Conservation (phyloP, 495 filamentous ascomycete species). For the Penicillium ochrochloron region DNA sequence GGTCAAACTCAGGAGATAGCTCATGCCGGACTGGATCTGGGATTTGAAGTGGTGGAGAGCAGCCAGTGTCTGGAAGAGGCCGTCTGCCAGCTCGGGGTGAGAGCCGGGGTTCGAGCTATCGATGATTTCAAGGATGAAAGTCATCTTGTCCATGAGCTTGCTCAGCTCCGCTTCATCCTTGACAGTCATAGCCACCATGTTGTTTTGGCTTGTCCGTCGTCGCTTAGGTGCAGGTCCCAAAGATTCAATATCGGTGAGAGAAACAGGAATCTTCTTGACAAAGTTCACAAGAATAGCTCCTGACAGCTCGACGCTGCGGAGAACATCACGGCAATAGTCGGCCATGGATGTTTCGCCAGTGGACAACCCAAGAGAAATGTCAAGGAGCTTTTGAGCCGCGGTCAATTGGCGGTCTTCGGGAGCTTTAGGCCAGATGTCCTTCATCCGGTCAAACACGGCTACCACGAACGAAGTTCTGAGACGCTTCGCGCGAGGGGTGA, state of each 20-base stretch:
- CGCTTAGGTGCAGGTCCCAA: constrained; percentile 72
- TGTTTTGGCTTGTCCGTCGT: constrained; percentile 71
- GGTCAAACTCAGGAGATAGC: constrained; percentile 81
- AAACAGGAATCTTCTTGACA: constrained; percentile 68
- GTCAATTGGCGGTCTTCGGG: constrained; percentile 63
- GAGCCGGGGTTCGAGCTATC: constrained; percentile 73
- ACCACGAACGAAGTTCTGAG: constrained; percentile 57
- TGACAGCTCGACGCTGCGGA: constrained; percentile 69
- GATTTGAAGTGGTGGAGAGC: constrained; percentile 80
- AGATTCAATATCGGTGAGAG: constrained; percentile 63
- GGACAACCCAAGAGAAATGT: constrained; percentile 47
- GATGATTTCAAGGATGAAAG: constrained; percentile 85
- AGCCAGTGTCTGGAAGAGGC: constrained; percentile 79
- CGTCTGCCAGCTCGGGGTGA: constrained; percentile 72
- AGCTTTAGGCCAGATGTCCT: constrained; percentile 70
- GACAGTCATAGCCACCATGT: constrained; percentile 50
- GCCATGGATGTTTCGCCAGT: constrained; percentile 39
- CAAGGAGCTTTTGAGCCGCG: constrained; percentile 64
- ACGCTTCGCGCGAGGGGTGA: constrained; percentile 53
- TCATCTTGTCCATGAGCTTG: constrained; percentile 70
- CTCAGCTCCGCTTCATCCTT: constrained; percentile 59
- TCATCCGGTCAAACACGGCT: constrained; percentile 66
- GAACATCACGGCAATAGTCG: constrained; percentile 64
- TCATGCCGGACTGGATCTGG: constrained; percentile 73
- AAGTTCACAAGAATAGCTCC: constrained; percentile 71